phyloP scores from a whole-genome alignment of 805 yeast species.

The Yarrowia yakushimensis region DNA sequence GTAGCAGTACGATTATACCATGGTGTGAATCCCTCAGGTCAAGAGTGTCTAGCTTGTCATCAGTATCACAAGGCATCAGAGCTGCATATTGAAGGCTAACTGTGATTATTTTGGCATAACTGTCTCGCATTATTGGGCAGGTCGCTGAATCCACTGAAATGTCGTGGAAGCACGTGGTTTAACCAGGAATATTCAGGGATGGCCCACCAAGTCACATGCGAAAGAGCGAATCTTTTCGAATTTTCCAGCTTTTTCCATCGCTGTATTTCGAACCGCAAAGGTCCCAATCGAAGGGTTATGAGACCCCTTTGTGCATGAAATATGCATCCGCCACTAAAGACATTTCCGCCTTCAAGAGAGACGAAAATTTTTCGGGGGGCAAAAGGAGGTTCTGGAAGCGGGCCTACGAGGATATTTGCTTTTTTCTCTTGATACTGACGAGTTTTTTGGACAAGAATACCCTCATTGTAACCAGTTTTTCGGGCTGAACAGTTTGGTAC shows the following conservation, averaged over 20 bases:
- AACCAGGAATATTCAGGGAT: neutral
- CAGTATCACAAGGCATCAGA: neutral
- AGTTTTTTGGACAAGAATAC: neutral
- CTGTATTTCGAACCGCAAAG: neutral
- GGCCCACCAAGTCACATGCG: neutral
- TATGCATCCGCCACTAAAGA: conserved; percentile 17
- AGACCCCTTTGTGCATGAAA: neutral
- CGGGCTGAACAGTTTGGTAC: neutral
- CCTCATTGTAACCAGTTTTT: neutral
- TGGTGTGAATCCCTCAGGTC: neutral
- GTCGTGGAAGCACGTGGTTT: neutral
- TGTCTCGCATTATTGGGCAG: too few species aligned
- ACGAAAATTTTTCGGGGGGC: neutral
- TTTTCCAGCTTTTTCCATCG: neutral
- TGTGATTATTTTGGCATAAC: neutral
- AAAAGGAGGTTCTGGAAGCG: neutral
- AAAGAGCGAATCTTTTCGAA: neutral
- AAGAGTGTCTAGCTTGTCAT: neutral
- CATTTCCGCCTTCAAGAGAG: neutral
- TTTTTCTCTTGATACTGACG: neutral
- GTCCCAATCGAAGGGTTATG: conserved; percentile 5
- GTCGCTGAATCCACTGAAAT: neutral
- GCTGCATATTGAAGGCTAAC: neutral
- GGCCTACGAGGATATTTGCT: neutral
- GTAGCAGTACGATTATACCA: too few species aligned